Conservation (phyloP, 106 monocot species). For the Dioscorea zingiberensis region DNA sequence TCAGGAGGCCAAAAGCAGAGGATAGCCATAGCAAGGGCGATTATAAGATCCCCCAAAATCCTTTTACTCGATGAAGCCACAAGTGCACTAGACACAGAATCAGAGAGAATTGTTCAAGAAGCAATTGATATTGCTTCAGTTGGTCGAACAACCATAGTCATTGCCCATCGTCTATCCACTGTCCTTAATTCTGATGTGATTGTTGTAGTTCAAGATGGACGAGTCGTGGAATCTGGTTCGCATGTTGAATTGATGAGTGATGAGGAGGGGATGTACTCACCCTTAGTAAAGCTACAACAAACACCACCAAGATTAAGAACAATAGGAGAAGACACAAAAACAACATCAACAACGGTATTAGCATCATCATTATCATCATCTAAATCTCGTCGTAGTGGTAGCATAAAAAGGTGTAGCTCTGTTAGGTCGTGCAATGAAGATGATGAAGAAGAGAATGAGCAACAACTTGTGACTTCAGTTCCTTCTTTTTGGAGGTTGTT, state of each 20-base stretch:
- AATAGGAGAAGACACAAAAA: too few relatives aligned
- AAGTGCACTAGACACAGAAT: conserved; percentile 1
- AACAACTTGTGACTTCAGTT: too few relatives aligned
- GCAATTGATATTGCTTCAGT: not conserved
- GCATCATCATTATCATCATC: too few relatives aligned
- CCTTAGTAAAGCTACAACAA: too few relatives aligned
- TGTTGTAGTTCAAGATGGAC: not conserved
- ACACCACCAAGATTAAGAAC: too few relatives aligned
- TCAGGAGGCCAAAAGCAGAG: conserved; percentile 5
- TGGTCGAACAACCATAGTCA: not conserved
- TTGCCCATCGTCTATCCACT: not conserved
- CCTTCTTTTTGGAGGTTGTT: too few relatives aligned
- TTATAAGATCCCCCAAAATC: not conserved
- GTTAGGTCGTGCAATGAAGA: too few relatives aligned
- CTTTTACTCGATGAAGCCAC: conserved; percentile 2
- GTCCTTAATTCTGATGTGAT: not conserved
- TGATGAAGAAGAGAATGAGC: too few relatives aligned
- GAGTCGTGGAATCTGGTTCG: not conserved
- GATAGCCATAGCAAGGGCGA: not conserved
- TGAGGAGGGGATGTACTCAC: too few relatives aligned
- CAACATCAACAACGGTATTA: too few relatives aligned
- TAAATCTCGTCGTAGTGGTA: too few relatives aligned
- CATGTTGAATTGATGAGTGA: not conserved
- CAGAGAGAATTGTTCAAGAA: not conserved
- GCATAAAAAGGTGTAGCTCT: too few relatives aligned